Base-by-base conservation (phyloP, 2,329 filamentous ascomycete genomes). In the Xylariaceae sp. region DNA sequence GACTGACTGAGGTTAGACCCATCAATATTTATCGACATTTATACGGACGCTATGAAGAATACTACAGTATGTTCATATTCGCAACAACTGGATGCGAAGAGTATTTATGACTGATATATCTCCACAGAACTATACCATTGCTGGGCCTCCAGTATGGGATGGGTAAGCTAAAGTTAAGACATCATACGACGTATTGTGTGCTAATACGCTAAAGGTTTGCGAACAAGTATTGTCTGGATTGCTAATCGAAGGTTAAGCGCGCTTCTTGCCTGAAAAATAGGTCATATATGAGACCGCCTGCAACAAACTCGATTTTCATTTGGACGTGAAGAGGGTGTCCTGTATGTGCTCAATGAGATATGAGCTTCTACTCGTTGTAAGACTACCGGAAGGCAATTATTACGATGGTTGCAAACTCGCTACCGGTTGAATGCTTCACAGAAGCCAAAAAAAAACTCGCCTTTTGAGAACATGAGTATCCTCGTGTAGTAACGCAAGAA, bases 61-160 rank as follows among this genome's bases (percentile, higher is more conserved):
- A 67, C 63, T 3, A 71, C 65, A 28, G 73, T 75, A 63, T 52
- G 70, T 61, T 28, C 3, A 17, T n/a, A 2, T 9, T 19, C 3
- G 16, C 3, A 9, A 21, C 26, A 28, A 8, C 6, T 4, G 14
- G 17, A n/a, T 1, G 9, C 8, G 1, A 4, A 8, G 4, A 2
- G n/a, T 21, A n/a, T 14, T 6, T 8, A 16, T 29, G 2, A 26
- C 21, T 26, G 11, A 56, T 29, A n/a, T 5, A 11, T 31, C 21
- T 53, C 11, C 1, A n/a, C 40, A 75, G 74, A 74, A 74, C 36
- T 76, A 76, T 52, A 71, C 65, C 1, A 71, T 76, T 28, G 67
- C 74, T 1, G 75, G 74, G 12, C 74, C 74, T 4, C 74, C 71
- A n/a, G 72, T 76, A 36, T 76, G 74, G 74, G 65, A 70, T 16